Base-by-base conservation (phyloP, 2,329 filamentous ascomycete genomes). In the Sclerotinia sclerotiorum region DNA sequence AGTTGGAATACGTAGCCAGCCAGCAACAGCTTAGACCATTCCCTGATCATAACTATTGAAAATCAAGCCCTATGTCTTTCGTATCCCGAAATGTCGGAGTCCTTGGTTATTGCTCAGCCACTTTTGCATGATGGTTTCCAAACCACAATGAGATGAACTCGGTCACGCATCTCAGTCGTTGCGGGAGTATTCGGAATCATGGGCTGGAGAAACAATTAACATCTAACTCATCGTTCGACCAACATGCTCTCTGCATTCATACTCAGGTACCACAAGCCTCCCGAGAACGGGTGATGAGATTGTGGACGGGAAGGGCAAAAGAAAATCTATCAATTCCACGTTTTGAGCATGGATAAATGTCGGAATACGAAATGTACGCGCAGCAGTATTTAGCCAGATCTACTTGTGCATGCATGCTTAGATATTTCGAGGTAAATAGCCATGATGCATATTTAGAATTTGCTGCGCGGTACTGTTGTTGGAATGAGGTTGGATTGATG, bases 21-120 rank as follows among this genome's bases (percentile, higher is more conserved):
- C n/a, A n/a, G n/a, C n/a, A n/a, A n/a, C 56, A n/a, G 29, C 60
- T 62, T 13, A 62, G 58, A 49, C 29, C 58, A 49, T 48, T 49
- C 46, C n/a, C 39, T 62, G 58, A 62, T 62, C 58, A 62, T 62
- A 24, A n/a, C 51, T 56, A 46, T 65, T 57, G 39, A 46, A 46
- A 32, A 35, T 66, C 44, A 66, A 46, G 52, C 64, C 42, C 42
- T 58, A 58, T 58, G 27, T 57, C 63, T 35, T 52, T 64, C 49
- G 46, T 64, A 55, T 64, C 48, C 60, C 46, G 15, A 62, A 51
- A 7, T 62, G 29, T 35, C 21, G 29, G 49, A 35, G 21, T 46
- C 42, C 24, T 60, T 62, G 58, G 19, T 55, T 21, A 32, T 27
- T 60, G 27, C 58, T 62, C 58, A 49, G 58, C 58, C 58, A 62